A percentile compares a stretch with the other conserved stretches of the same genome.
Conservation (phyloP, 139 green algal species). For the Coelastrella sp. region DNA sequence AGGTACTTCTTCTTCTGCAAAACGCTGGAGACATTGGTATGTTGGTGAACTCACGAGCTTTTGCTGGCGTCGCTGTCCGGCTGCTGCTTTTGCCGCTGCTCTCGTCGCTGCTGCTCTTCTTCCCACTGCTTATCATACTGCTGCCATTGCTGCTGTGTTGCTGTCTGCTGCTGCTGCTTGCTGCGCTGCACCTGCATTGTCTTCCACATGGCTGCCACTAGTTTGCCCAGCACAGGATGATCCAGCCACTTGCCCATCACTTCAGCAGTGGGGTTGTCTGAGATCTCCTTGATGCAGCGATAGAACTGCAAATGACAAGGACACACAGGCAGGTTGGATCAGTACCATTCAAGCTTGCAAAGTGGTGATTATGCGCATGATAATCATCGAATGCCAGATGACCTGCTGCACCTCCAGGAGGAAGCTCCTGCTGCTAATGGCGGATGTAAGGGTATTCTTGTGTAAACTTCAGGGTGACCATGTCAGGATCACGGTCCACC, state of each 20-base stretch:
- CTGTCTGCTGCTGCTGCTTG: conserved; percentile 13
- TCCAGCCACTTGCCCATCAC: conserved; percentile 60
- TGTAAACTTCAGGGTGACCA: too few relatives aligned
- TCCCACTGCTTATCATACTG: background rate
- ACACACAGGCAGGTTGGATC: background rate
- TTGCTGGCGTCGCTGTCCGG: background rate
- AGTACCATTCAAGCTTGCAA: too few relatives aligned
- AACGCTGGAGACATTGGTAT: too few relatives aligned
- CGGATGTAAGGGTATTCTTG: too few relatives aligned
- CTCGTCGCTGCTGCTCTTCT: background rate
- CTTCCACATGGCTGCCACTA: conserved; percentile 56
- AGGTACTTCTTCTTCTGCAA: too few relatives aligned
- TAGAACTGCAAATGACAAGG: conserved; percentile 50
- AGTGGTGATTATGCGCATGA: too few relatives aligned
- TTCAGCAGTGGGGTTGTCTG: conserved; percentile 43
- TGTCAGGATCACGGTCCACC: too few relatives aligned
- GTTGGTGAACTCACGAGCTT: background rate
- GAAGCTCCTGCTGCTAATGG: too few relatives aligned
- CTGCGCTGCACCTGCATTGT: conserved; percentile 32
- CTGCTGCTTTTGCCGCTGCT: background rate
- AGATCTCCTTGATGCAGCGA: conserved; percentile 62
- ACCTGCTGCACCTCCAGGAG: too few relatives aligned
- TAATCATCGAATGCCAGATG: too few relatives aligned
- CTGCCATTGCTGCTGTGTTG: conserved; percentile 8
- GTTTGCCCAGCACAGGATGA: conserved; percentile 54